phyloP scores from a whole-genome alignment of 2,329 filamentous ascomycete species.

The Penicillium sumatraense region DNA sequence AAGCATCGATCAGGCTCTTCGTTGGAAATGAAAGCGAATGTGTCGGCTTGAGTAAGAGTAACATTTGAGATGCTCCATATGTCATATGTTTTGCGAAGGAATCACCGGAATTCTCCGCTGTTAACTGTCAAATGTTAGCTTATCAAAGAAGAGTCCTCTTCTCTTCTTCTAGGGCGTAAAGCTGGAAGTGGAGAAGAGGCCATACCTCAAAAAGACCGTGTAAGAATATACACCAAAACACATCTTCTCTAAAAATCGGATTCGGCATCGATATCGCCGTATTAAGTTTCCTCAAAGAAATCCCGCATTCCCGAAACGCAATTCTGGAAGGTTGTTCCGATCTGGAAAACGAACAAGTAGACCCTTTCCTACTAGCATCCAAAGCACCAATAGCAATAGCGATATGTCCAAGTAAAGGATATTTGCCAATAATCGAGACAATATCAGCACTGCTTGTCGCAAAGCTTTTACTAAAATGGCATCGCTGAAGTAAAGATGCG shows the following conservation, averaged over 20 bases:
- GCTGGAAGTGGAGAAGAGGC: too few species aligned
- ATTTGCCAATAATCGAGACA: not conserved
- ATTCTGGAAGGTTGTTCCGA: not conserved
- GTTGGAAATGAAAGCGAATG: not conserved
- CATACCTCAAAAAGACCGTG: slow-evolving; percentile 8
- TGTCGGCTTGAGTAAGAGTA: not conserved
- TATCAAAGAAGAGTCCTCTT: too few species aligned
- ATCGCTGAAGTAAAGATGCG: not conserved
- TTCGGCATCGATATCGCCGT: not conserved
- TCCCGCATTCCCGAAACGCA: not conserved
- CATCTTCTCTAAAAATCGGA: not conserved
- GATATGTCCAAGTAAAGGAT: not conserved
- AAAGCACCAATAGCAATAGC: not conserved
- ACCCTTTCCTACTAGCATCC: not conserved
- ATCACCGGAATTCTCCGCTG: slow-evolving; percentile 3
- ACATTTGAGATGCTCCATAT: not conserved
- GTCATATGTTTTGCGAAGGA: slow-evolving; percentile 7
- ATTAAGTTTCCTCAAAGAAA: not conserved
- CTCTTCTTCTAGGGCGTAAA: too few species aligned
- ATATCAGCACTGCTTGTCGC: not conserved
- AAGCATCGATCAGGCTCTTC: not conserved
- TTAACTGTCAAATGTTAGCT: not conserved
- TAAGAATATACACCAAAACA: slow-evolving; percentile 6
- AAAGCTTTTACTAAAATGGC: not conserved
- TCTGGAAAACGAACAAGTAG: not conserved